Evolutionary conservation across 176 grass and related monocot genomes (phyloP), one percentile per base, ranked within the genome.

Genomic region (Thalia dealbata): DNA sequence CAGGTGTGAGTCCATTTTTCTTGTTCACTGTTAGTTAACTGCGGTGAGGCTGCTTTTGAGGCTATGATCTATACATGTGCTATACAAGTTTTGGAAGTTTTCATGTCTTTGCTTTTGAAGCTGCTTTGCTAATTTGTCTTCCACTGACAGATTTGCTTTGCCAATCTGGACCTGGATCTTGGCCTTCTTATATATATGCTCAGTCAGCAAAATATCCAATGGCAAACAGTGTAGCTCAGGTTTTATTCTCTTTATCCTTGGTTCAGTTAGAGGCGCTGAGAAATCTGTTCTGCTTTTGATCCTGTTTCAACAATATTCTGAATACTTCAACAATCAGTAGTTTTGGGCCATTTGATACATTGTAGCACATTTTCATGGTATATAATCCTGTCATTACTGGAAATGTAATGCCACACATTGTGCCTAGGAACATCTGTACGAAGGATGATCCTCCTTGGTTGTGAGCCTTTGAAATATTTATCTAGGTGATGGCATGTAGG

Each of bases 191-290:
- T 73, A 60, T 97, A 73, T 97, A 97, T 88, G 86, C 89, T 78
- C 84, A 97, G 80, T 75, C 75, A 67, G 89, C 93, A 18, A 87
- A 86, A 61, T 97, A 92, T 84, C 93, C 93, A 45, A 97, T 97
- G 93, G 93, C 93, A 81, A 97, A 92, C 74, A 97, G 93, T 75
- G 93, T 92, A 62, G 93, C 93, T 76, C 93, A 97, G 93, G 93
- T 97, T 84, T 45, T 79, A 73, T 2, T 60, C 14, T 67, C 64
- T 67, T 0, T 21, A 10, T 42, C n/a, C 38, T 24, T 12, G 32
- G 24, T 81, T 26, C n/a, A 29, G 61, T 15, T 80, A 23, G 27
- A 3, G 32, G 44, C 12, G 22, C 65, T 68, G 21, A 44, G 32
- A 15, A 6, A 16, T 30, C 1, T 28, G 6, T 10, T 14, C 12